phyloP scores from a whole-genome alignment of 2,329 filamentous ascomycete species.

The Arthrinium puccinioides region DNA sequence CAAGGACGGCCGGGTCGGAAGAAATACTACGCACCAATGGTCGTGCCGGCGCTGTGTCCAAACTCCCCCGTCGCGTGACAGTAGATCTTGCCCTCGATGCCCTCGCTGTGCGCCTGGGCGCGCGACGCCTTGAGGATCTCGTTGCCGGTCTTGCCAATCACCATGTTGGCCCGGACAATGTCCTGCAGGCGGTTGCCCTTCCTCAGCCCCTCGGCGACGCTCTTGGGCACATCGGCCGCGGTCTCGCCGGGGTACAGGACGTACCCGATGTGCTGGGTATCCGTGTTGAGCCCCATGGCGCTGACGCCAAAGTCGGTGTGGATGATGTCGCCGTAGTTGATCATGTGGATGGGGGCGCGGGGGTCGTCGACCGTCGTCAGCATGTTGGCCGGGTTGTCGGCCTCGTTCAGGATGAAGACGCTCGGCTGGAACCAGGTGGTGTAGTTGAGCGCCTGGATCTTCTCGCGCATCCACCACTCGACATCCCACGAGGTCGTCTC shows the following conservation, averaged over 20 bases:
- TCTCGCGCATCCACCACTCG: conserved; percentile 45
- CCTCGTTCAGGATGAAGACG: conserved; percentile 32
- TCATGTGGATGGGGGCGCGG: conserved; percentile 17
- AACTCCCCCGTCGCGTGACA: conserved; percentile 43
- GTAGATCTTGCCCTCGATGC: conserved; percentile 39
- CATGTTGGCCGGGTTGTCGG: conserved; percentile 11
- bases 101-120: conserved; percentile 32
- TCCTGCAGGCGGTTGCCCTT: conserved; percentile 42
- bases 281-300: conserved; percentile 39
- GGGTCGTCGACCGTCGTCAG: conserved; percentile 7
- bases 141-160: conserved; percentile 35
- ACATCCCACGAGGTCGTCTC: conserved; percentile 36
- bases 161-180: conserved; percentile 36
- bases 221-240: conserved; percentile 31
- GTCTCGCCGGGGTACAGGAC: conserved; percentile 35
- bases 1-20: too few species aligned
- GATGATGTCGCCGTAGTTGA: conserved; percentile 37
- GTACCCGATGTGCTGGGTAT: conserved; percentile 43
- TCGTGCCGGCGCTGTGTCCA: conserved; percentile 40
- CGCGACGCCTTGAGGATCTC: conserved; percentile 31
- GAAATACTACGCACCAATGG: conserved; percentile 37
- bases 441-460: conserved; percentile 40
- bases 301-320: conserved; percentile 43
- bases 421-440: conserved; percentile 45
- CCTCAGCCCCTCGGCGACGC: conserved; percentile 32